Percentiles rank a stretch among this genome's conserved stretches.
Evolutionary conservation across 306 rosid genomes (phyloP).

Genomic region (Trifolium subterraneum): DNA sequence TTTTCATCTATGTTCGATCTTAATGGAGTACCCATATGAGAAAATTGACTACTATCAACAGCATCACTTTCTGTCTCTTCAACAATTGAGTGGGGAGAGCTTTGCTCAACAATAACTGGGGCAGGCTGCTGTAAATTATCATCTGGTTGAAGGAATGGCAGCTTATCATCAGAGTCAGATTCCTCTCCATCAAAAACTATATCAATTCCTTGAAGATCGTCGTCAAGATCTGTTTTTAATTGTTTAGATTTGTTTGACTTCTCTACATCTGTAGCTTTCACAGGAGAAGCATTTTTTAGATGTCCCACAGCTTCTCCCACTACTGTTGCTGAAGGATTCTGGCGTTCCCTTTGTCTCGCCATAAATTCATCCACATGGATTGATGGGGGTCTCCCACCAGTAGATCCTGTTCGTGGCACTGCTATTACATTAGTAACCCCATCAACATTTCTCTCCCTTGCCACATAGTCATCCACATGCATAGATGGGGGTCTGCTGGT

Average conservation of each 20-base stretch:
- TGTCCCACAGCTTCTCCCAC: conserved; percentile 73
- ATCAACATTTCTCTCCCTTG: conserved; percentile 92
- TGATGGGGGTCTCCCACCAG: conserved; percentile 98
- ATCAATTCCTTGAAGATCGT: conserved; percentile 97
- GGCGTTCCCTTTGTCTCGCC: conserved; percentile 99
- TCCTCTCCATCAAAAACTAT: conserved; percentile 96
- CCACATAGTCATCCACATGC: conserved; percentile 98
- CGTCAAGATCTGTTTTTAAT: conserved; percentile 82
- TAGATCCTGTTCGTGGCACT: conserved; percentile 79
- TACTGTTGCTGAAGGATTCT: conserved; percentile 71
- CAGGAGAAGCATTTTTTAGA: conserved; percentile 62
- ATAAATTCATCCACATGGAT: conserved; percentile 98
- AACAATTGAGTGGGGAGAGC: conserved; percentile 93
- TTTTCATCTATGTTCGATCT: conserved; percentile 79
- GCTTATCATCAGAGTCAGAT: conserved; percentile 87
- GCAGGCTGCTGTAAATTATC: conserved; percentile 82
- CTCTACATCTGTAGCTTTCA: conserved; percentile 61
- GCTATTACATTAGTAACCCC: conserved; percentile 80
- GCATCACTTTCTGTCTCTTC: conserved; percentile 93
- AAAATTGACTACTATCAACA: conserved; percentile 70
- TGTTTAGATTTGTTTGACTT: conserved; percentile 80
- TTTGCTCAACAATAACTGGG: conserved; percentile 73
- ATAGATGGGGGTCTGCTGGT: conserved; percentile 99
- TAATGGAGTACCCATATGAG: conserved; percentile 70
- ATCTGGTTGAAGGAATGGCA: conserved; percentile 93